Evolutionary conservation across 225 moss, liverwort and hornwort species (phyloP).

Genomic region (Physcomitrium patens): DNA sequence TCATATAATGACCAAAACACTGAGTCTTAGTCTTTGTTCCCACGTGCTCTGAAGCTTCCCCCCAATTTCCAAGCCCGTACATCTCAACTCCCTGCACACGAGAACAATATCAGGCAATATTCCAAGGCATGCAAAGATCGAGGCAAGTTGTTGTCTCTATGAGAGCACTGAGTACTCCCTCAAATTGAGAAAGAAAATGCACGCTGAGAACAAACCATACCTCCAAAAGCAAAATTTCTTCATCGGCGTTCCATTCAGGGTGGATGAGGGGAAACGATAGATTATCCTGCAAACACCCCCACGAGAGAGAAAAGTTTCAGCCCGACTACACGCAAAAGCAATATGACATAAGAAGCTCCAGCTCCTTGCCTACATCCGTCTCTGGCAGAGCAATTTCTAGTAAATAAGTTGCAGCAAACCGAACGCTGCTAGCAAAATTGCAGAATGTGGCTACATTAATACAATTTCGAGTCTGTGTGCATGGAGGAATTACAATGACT

Average conservation of each 20-base stretch:
- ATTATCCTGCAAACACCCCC: constrained; percentile 69
- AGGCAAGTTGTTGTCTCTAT: neutral
- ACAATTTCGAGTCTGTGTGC: constrained; percentile 4
- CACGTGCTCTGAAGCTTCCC: constrained; percentile 91
- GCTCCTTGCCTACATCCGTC: constrained; percentile 18
- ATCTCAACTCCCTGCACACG: constrained; percentile 86
- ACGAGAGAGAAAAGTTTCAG: constrained; percentile 4
- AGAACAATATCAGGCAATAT: constrained; percentile 17
- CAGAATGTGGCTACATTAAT: constrained; percentile 3
- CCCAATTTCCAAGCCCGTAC: constrained; percentile 97
- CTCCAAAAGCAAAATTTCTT: constrained; percentile 93
- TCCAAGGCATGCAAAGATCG: constrained; percentile 4
- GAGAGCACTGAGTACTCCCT: constrained; percentile 2
- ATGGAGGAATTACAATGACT: constrained; percentile 71
- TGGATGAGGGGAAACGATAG: constrained; percentile 93
- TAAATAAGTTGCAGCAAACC: constrained; percentile 19
- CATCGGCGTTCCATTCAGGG: constrained; percentile 99
- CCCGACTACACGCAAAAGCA: constrained; percentile 9
- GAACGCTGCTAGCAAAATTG: neutral
- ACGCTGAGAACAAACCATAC: constrained; percentile 38
- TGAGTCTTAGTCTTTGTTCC: constrained; percentile 87
- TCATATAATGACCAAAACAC: constrained; percentile 91
- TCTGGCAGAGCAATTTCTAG: constrained; percentile 6
- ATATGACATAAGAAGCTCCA: neutral
- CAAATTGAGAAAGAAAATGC: constrained; percentile 17